phyloP scores from a whole-genome alignment of 2,329 filamentous ascomycete genomes.

The Pseudogymnoascus sp. region DNA sequence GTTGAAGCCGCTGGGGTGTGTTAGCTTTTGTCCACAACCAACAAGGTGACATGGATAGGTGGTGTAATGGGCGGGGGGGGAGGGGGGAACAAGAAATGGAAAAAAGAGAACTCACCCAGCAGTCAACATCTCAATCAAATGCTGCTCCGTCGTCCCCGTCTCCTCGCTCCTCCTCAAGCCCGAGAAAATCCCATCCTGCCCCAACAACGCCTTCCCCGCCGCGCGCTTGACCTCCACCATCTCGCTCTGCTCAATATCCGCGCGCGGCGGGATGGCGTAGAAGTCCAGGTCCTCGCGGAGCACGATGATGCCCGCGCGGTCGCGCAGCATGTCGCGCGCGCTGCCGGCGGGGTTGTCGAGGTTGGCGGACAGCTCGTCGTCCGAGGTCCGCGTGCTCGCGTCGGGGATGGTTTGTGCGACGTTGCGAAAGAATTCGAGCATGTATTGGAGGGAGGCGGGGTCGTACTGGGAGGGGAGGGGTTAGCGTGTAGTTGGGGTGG shows the following conservation, averaged over 20 bases:
- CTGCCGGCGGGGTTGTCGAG: constrained; percentile 60
- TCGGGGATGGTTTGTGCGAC: constrained; percentile 93
- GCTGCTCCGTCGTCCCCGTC: constrained; percentile 90
- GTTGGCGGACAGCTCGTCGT: constrained; percentile 44
- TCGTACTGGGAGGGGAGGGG: constrained; percentile 65
- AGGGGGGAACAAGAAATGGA: too few species aligned
- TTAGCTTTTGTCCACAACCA: too few species aligned
- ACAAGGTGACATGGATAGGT: not conserved
- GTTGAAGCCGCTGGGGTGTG: constrained; percentile 70
- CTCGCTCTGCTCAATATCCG: constrained; percentile 75
- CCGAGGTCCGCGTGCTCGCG: constrained; percentile 54
- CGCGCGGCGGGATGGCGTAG: constrained; percentile 82
- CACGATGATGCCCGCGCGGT: constrained; percentile 92
- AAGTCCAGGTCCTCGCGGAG: constrained; percentile 94
- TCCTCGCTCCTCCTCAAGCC: constrained; percentile 92
- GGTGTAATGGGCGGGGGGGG: too few species aligned
- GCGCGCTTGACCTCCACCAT: constrained; percentile 97
- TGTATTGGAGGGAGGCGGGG: constrained; percentile 91
- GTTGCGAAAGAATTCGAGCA: constrained; percentile 96
- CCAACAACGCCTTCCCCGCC: constrained; percentile 74
- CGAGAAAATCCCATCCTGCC: constrained; percentile 92
- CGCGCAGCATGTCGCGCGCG: constrained; percentile 69
- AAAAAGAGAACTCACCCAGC: constrained; percentile 62
- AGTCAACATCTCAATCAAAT: constrained; percentile 98
- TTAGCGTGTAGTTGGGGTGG: constrained; percentile 33